Conservation (phyloP, 2,329 filamentous ascomycete species). For the Xylaria sp. region DNA sequence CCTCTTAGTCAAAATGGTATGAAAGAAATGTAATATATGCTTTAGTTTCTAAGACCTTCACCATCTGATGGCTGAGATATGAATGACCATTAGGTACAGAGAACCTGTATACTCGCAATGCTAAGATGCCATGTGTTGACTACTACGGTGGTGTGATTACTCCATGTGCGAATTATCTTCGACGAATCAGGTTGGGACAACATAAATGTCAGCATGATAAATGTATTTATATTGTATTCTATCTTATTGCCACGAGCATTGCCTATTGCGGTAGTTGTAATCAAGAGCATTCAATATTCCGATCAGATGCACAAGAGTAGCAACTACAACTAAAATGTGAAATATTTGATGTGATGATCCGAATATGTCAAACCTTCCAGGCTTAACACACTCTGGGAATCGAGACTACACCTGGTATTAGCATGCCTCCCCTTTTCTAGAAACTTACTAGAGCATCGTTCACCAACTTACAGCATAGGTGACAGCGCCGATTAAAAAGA, state of each 20-base stretch:
- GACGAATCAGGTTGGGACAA: neutral
- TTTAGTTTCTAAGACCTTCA: neutral
- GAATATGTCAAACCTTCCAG: conserved; percentile 57
- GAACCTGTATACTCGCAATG: neutral
- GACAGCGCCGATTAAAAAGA: conserved; percentile 52
- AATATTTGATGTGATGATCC: conserved; percentile 60
- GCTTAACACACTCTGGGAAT: conserved; percentile 56
- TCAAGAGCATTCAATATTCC: conserved; percentile 49
- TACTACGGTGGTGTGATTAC: neutral
- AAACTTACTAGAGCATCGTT: conserved; percentile 11
- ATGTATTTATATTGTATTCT: neutral
- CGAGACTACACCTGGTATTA: conserved; percentile 45
- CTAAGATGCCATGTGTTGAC: neutral
- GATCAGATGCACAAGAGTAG: conserved; percentile 53
- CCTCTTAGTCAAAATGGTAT: neutral
- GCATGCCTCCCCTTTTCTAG: conserved; percentile 20
- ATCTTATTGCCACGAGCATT: conserved; percentile 31
- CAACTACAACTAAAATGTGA: conserved; percentile 57
- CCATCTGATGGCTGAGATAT: neutral
- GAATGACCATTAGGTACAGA: neutral
- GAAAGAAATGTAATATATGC: neutral
- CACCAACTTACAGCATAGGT: conserved; percentile 53
- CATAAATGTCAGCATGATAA: neutral
- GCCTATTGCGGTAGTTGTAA: conserved; percentile 44
- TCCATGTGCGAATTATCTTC: neutral